Evolutionary conservation across 306 rosid genomes (phyloP).

Genomic region (Pachyrhizus erosus): DNA sequence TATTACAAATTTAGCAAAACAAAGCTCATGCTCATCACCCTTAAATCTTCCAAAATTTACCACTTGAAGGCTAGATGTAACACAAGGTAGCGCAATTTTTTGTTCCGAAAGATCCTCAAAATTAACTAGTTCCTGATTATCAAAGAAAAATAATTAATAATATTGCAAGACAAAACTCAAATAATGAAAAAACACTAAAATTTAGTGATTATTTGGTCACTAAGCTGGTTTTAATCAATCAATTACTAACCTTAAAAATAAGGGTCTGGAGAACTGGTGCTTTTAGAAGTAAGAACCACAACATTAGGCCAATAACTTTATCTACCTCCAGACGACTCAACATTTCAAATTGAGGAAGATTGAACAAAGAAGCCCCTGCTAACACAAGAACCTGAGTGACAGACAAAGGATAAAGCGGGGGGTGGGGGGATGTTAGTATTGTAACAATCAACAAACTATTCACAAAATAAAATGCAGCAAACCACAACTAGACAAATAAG

Average conservation of each 20-base stretch:
- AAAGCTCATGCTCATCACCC: neutral
- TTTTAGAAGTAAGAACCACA: conserved; percentile 4
- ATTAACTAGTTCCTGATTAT: neutral
- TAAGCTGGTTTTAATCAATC: neutral
- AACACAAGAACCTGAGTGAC: neutral
- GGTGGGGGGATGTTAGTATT: too few relatives aligned
- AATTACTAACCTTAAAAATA: conserved; percentile 11
- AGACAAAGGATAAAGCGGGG: neutral
- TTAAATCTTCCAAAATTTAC: neutral
- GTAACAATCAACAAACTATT: too few relatives aligned
- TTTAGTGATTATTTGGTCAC: neutral
- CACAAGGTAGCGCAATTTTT: neutral
- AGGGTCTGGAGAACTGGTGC: conserved; percentile 28
- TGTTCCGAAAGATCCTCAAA: neutral
- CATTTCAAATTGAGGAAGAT: neutral
- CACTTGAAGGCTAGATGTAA: neutral
- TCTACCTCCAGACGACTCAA: conserved; percentile 8
- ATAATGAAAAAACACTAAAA: neutral
- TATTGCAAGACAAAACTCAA: neutral
- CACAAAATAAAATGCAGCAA: too few relatives aligned
- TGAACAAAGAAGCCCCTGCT: neutral
- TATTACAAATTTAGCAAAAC: neutral
- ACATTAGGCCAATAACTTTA: neutral
- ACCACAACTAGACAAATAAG: too few relatives aligned
- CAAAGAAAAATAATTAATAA: too few relatives aligned